Evolutionary conservation across 192 early-diverging fungal genomes (phyloP), one percentile per base, ranked within the genome.

Genomic region (Mortierella antarctica): DNA sequence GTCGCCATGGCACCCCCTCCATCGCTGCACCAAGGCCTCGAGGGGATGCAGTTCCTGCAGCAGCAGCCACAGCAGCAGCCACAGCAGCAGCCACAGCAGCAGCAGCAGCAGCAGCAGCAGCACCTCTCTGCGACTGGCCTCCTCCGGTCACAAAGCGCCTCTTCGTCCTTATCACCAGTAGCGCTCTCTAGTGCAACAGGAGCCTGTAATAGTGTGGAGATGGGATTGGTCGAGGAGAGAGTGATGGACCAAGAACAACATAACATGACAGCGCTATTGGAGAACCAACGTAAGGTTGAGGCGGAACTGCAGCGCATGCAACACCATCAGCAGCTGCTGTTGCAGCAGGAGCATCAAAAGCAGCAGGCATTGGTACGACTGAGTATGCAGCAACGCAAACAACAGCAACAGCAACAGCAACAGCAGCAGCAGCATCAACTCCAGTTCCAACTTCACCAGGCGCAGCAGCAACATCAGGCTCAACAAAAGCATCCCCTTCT

Each of bases 271-370:
- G 23, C 55, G 14, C 7, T 74, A 18, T 14, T 74, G 18, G 63
- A 73, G 46, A 61, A 72, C 23, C 44, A 65, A 55, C 42, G 48
- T 17, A 64, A 66, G 50, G 52, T 64, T n/a, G 48, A 74, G 42
- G 57, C 64, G 7, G 71, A 74, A 40, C 56, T 66, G 23, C 71
- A 66, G 17, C 18, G 21, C 56, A 18, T 74, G 18, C 71, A 74
- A 40, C 62, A 74, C 40, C 63, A 40, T 7, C 71, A 74, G 18
- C 57, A 68, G 9, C 50, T 49, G 39, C 62, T 65, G 14, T 41
- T 54, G 48, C 67, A 76, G 18, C 55, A 65, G 21, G 67, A 70
- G 46, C 39, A 46, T 42, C 63, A 66, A 42, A 65, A 65, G 20
- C 67, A 70, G 62, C 67, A 78, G 44, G 50, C 57, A 13, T 52